A percentile compares a stretch with the other conserved stretches of the same genome.
Evolutionary conservation across 129 eudicot genomes (phyloP).

Genomic region (Tagetes patula): DNA sequence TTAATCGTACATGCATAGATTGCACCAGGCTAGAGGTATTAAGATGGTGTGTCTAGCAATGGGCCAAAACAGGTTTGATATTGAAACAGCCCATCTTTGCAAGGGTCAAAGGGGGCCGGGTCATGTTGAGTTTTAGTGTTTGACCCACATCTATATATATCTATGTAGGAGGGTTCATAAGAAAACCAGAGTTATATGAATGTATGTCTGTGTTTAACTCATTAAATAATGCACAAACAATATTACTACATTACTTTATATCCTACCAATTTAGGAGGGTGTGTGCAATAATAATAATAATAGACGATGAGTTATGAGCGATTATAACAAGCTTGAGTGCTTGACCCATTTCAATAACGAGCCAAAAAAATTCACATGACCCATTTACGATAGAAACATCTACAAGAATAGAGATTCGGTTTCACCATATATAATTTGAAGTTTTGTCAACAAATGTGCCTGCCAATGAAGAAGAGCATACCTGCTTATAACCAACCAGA

Average conservation of each 20-base stretch:
- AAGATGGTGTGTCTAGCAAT: background rate
- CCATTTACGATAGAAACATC: background rate
- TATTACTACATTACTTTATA: no score
- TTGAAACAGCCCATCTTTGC: background rate
- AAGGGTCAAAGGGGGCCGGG: background rate
- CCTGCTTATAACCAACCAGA: slow-evolving; percentile 92
- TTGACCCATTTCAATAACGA: background rate
- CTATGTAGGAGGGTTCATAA: background rate
- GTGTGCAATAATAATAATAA: background rate
- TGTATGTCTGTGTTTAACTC: background rate
- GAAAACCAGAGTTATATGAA: background rate
- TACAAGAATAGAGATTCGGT: background rate
- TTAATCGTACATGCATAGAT: background rate
- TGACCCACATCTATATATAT: background rate
- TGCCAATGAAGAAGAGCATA: slow-evolving; percentile 23
- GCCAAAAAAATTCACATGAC: background rate
- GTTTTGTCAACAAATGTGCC: background rate
- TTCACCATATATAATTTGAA: background rate
- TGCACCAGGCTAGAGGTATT: background rate
- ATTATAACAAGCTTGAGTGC: background rate
- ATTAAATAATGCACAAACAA: background rate
- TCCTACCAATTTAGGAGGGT: background rate
- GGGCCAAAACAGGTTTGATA: background rate
- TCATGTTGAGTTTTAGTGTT: background rate
- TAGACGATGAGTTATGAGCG: background rate